Evolutionary conservation across 192 early-diverging fungal species (phyloP), one percentile per base, ranked within the genome.

Genomic region (Chytriomyces sp.): DNA sequence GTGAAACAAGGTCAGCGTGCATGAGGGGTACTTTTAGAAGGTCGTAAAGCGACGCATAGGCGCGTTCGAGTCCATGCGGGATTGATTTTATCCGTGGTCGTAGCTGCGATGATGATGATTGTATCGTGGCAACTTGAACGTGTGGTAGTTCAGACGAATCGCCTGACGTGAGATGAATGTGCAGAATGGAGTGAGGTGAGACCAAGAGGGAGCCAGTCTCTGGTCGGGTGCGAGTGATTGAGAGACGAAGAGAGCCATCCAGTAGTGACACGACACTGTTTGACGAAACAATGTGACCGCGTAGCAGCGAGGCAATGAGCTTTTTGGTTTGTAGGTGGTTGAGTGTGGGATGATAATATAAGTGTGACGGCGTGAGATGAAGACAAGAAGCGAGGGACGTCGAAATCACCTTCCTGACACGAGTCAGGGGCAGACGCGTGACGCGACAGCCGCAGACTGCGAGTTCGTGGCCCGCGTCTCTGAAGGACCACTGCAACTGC

Each of bases 1-100:
- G 77, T 53, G 73, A 40, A 5, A 79, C 68, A 31, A 89, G 73
- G 14, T 84, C 73, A 0, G 82, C 75, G 72, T 94, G 89, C 25
- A 86, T 44, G 8, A 95, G 77, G 0, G 94, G 95, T 59, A 91
- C 91, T 40, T 86, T 86, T 4, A 96, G 82, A 0, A 96, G 83
- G 39, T 96, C 94, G 1, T 90, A 71, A 2, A 97, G 82, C 28
- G 86, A 79, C 62, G 89, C 79, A 62, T 87, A 92, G 1, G 93
- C 93, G 5, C 81, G 72, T 62, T 93, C 91, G 0, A 97, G 75
- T 0, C 95, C 93, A 0, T 88, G 84, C 6, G 89, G 68, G 30
- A 70, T 59, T 6, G 62, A n/a, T n/a, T n/a, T n/a, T n/a, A n/a
- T n/a, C 28, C 0, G 34, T 8, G 2, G 55, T 10, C 19, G 55